Percentiles rank a stretch among this genome's conserved stretches.
Evolutionary conservation across 2,329 filamentous ascomycete species (phyloP).

Genomic region (Onygenales sp.): DNA sequence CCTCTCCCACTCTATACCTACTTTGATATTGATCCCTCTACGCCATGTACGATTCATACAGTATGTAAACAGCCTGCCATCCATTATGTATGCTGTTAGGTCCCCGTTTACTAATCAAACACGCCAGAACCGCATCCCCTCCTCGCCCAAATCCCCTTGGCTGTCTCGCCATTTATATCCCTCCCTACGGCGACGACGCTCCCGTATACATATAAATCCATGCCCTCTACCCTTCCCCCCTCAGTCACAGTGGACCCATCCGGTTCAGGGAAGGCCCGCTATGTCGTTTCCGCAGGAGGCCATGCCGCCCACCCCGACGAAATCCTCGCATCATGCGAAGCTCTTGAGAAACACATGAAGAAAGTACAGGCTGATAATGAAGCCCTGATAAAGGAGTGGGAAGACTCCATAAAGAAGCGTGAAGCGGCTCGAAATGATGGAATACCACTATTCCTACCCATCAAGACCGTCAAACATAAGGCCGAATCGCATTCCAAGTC

Average conservation of each 20-base stretch:
- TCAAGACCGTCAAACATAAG: constrained; percentile 12
- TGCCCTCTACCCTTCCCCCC: constrained; percentile 76
- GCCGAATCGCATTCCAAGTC: constrained; percentile 17
- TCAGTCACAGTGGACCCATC: constrained; percentile 50
- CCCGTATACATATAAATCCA: constrained; percentile 87
- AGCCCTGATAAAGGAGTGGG: constrained; percentile 57
- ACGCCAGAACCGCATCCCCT: constrained; percentile 66
- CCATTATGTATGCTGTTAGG: background rate
- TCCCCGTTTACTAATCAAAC: background rate
- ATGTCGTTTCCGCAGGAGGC: constrained; percentile 68
- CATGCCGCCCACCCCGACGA: constrained; percentile 80
- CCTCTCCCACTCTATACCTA: background rate
- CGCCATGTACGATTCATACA: constrained; percentile 37
- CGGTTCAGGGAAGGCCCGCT: constrained; percentile 47
- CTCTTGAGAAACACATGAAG: constrained; percentile 65
- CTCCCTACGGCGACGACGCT: constrained; percentile 84
- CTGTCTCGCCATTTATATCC: constrained; percentile 87
- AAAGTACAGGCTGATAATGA: constrained; percentile 60
- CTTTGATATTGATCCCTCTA: background rate
- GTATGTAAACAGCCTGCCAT: constrained; percentile 20
- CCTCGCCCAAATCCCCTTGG: constrained; percentile 83
- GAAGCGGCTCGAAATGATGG: constrained; percentile 56
- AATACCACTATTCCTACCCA: constrained; percentile 51
- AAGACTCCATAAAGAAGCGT: constrained; percentile 50
- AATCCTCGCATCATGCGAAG: constrained; percentile 71